Percentiles rank a stretch among this genome's conserved stretches.
These are phyloP conservation scores for Polyplosphaeria fusca DNA, from an alignment of 495 filamentous ascomycete species.

Conservation along the genomic window DNA sequence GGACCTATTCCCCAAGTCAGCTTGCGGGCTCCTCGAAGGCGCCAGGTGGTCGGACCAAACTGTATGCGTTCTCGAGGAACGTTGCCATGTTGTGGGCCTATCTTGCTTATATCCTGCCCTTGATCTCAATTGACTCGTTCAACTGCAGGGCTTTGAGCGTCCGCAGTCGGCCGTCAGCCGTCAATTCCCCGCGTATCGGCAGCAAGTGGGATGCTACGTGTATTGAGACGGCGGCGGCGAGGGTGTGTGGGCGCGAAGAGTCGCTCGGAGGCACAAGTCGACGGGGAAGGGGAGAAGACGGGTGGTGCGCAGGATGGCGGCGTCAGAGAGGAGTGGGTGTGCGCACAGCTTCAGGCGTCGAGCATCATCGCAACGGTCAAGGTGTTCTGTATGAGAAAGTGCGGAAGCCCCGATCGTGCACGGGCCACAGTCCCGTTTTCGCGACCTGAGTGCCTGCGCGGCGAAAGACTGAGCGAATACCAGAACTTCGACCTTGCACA, in stretches of 20 bases:
- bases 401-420: neutral
- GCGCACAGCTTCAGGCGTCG: neutral
- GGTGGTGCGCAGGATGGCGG: neutral
- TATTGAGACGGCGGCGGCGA: constrained; percentile 1
- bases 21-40: neutral
- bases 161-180: constrained; percentile 33
- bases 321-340: neutral
- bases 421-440: neutral
- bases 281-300: neutral
- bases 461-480: neutral
- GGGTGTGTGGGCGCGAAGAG: constrained; percentile 1
- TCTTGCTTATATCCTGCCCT: neutral
- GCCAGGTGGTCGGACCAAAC: constrained; percentile 48
- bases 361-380: constrained; percentile 3
- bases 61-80: constrained; percentile 91
- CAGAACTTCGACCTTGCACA: neutral
- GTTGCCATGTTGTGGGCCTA: constrained; percentile 67
- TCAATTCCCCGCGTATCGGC: constrained; percentile 29
- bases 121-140: constrained; percentile 1
- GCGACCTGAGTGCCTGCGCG: neutral
- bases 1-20: constrained; percentile 75
- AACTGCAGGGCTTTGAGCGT: constrained; percentile 10
- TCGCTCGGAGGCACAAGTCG: neutral
- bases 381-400: constrained; percentile 30
- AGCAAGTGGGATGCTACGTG: constrained; percentile 28